phyloP scores from a whole-genome alignment of 169 alveolate species.

The Cryptosporidium sp. region DNA sequence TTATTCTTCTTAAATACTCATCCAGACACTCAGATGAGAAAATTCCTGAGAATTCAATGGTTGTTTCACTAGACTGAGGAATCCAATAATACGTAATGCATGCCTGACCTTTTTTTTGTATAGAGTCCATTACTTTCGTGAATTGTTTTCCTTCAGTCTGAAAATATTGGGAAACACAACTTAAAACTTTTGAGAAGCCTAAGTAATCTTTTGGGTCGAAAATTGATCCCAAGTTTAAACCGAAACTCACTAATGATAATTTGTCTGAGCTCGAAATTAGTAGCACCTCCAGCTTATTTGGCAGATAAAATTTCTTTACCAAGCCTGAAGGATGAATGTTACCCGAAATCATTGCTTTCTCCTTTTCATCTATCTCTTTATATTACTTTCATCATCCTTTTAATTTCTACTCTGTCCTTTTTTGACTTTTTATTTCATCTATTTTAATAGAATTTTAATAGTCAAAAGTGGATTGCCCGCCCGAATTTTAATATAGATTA shows the following conservation, averaged over 20 bases:
- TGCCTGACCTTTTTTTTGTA: neutral
- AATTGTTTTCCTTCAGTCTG: neutral
- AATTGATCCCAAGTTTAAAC: slow-evolving; percentile 13
- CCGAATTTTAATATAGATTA: neutral
- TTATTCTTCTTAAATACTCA: slow-evolving; percentile 1
- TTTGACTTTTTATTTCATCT: neutral
- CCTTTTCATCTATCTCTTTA: neutral
- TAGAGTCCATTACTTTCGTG: slow-evolving; percentile 1
- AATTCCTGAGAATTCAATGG: slow-evolving; percentile 25
- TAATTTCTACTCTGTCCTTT: neutral
- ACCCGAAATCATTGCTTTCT: neutral
- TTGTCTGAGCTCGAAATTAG: slow-evolving; percentile 18
- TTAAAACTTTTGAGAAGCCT: slow-evolving; percentile 25
- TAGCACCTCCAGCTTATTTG: slow-evolving; percentile 32
- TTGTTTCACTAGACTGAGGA: slow-evolving; percentile 37
- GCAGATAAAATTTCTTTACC: neutral
- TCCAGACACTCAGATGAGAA: slow-evolving; percentile 36
- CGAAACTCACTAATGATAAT: slow-evolving; percentile 15
- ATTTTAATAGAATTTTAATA: no score
- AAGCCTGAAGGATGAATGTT: neutral
- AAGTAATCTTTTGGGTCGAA: slow-evolving; percentile 10
- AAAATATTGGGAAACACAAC: slow-evolving; percentile 24
- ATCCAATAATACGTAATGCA: slow-evolving; percentile 39
- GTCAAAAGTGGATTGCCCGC: slow-evolving; percentile 9
- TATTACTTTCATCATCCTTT: neutral